These are phyloP conservation scores for Murraya paniculata DNA, from an alignment of 345 rosid genomes.

Conservation along the genomic window DNA sequence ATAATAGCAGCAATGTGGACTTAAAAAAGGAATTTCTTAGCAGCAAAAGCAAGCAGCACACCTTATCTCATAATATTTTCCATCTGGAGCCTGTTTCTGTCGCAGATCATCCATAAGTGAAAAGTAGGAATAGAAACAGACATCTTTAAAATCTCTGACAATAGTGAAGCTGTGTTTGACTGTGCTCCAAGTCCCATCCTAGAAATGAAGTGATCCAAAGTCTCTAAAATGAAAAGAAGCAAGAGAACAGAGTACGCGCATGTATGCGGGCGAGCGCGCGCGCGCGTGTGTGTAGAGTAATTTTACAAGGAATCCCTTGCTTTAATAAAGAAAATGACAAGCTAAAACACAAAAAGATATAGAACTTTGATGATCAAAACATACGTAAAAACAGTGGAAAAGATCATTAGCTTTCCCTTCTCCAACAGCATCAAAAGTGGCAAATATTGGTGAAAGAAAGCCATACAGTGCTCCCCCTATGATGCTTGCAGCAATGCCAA, in stretches of 20 bases:
- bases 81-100: slow-evolving; percentile 39
- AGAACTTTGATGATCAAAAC: slow-evolving; percentile 18
- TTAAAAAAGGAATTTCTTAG: background rate
- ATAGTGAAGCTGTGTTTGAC: slow-evolving; percentile 57
- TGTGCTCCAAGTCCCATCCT: slow-evolving; percentile 93
- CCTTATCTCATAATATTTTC: slow-evolving; percentile 85
- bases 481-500: slow-evolving; percentile 64
- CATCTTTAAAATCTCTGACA: slow-evolving; percentile 70
- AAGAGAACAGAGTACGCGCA: background rate
- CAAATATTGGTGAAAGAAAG: slow-evolving; percentile 81
- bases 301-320: too few species aligned
- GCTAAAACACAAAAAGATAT: background rate
- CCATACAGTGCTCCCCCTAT: slow-evolving; percentile 70
- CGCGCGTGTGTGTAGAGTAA: too few species aligned
- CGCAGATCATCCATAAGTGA: slow-evolving; percentile 72
- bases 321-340: too few species aligned
- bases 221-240: slow-evolving; percentile 7
- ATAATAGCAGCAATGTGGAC: background rate
- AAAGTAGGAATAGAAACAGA: slow-evolving; percentile 71
- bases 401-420: slow-evolving; percentile 67
- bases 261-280: too few species aligned
- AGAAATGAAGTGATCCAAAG: slow-evolving; percentile 16
- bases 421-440: slow-evolving; percentile 92
- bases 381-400: slow-evolving; percentile 77
- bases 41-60: slow-evolving; percentile 23